phyloP scores from a whole-genome alignment of 2,329 filamentous ascomycete genomes.

The Alternaria arbusti region DNA sequence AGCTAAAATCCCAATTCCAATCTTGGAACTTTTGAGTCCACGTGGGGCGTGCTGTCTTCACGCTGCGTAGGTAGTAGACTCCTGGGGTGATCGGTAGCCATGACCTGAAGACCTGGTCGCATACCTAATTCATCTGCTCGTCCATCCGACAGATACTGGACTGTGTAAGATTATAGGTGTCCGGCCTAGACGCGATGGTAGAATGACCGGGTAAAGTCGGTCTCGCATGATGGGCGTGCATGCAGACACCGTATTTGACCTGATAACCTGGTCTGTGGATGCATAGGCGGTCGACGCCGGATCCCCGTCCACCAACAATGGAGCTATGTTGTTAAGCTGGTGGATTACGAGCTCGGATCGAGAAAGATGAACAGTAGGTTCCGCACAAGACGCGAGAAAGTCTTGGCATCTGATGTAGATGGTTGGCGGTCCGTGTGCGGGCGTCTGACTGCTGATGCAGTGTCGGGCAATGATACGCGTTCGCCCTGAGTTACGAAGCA shows the following conservation, averaged over 20 bases:
- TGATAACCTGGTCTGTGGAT: background rate
- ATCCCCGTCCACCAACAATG: background rate
- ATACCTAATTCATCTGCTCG: background rate
- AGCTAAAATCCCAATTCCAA: background rate
- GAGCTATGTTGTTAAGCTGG: background rate
- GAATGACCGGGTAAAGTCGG: constrained; percentile 4
- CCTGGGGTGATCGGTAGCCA: background rate
- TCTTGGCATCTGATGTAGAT: background rate
- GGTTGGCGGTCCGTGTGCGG: background rate
- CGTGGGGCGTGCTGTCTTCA: background rate
- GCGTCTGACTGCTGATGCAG: background rate
- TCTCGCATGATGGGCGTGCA: constrained; percentile 1
- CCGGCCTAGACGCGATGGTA: background rate
- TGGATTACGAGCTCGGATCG: background rate
- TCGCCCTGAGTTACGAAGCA: background rate
- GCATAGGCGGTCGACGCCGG: background rate
- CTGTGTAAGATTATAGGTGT: background rate
- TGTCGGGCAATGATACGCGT: background rate
- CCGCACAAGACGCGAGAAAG: background rate
- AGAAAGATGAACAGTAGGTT: background rate
- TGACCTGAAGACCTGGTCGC: background rate
- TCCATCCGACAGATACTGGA: background rate
- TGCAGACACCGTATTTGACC: background rate
- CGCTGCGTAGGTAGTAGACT: background rate
- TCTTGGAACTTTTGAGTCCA: background rate